These are phyloP conservation scores for Trichophyton verrucosum DNA, from an alignment of 2,329 filamentous ascomycete genomes.

Conservation along the genomic window DNA sequence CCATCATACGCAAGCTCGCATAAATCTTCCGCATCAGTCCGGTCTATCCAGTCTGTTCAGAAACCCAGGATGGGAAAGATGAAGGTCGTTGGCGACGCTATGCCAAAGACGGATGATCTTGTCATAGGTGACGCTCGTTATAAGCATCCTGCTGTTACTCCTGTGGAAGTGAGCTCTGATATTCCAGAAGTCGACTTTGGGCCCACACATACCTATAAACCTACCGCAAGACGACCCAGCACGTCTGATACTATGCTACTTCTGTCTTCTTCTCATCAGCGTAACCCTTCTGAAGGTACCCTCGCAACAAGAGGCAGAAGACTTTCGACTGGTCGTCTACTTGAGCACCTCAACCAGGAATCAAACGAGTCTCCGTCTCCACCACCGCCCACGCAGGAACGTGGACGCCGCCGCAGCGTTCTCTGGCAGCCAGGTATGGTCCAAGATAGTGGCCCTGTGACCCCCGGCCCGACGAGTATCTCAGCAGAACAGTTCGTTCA, in stretches of 20 bases:
- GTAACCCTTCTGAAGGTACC: slow-evolving; percentile 23
- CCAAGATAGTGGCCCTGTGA: background rate
- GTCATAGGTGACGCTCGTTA: slow-evolving; percentile 39
- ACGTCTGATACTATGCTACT: slow-evolving; percentile 42
- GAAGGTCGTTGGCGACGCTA: slow-evolving; percentile 56
- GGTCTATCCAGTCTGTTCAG: slow-evolving; percentile 30
- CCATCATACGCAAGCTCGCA: slow-evolving; percentile 68
- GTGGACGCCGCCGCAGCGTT: slow-evolving; percentile 51
- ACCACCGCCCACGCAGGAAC: slow-evolving; percentile 29
- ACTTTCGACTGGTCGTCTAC: slow-evolving; percentile 8
- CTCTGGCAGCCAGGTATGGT: slow-evolving; percentile 66
- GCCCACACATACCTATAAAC: slow-evolving; percentile 59
- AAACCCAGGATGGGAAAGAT: slow-evolving; percentile 66
- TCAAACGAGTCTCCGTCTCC: slow-evolving; percentile 15
- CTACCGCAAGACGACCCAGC: slow-evolving; percentile 42
- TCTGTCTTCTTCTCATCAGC: slow-evolving; percentile 18
- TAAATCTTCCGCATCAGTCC: slow-evolving; percentile 38
- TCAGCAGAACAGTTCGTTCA: slow-evolving; percentile 76
- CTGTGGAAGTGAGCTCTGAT: slow-evolving; percentile 33
- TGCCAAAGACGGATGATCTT: slow-evolving; percentile 32
- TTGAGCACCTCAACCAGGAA: slow-evolving; percentile 10
- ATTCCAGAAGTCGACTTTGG: slow-evolving; percentile 77
- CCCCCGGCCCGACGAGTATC: slow-evolving; percentile 36
- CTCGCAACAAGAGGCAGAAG: slow-evolving; percentile 19
- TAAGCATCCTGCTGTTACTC: slow-evolving; percentile 23